phyloP scores from a whole-genome alignment of 129 eudicot genomes.

The Pseudognaphalium luteoalbum region DNA sequence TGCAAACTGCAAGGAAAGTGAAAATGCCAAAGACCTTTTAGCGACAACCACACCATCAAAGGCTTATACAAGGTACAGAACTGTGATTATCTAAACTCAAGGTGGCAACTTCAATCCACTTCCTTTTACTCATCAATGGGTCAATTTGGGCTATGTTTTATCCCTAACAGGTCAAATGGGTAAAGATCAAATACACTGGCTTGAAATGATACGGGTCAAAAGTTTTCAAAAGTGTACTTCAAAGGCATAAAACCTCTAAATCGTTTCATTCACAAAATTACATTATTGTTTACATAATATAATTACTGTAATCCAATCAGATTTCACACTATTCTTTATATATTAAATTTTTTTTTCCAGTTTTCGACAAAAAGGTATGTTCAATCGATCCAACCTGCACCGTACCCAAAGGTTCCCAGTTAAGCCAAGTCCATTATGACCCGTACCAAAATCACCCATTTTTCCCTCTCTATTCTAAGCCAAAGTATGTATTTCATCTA shows the following conservation, averaged over 20 bases:
- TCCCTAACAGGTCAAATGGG: background rate
- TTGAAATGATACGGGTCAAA: background rate
- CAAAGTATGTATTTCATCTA: background rate
- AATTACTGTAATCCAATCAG: background rate
- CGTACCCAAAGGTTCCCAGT: background rate
- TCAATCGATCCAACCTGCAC: background rate
- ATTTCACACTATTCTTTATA: background rate
- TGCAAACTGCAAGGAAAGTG: constrained; percentile 65
- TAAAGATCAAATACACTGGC: background rate
- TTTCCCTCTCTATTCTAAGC: background rate
- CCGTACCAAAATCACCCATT: background rate
- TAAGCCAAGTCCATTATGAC: background rate
- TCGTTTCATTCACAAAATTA: background rate
- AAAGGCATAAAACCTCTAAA: background rate
- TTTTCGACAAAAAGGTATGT: background rate
- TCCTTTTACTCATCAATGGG: background rate
- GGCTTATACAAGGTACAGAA: background rate
- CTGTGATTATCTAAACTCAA: background rate
- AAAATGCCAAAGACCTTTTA: constrained; percentile 10
- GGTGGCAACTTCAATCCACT: background rate
- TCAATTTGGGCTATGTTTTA: background rate
- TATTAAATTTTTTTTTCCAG: too few relatives aligned
- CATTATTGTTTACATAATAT: too few relatives aligned
- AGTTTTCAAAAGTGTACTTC: background rate
- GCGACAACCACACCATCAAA: background rate